Conservation (phyloP, 73 alveolate species). For the Paramecium sexaurelia region DNA sequence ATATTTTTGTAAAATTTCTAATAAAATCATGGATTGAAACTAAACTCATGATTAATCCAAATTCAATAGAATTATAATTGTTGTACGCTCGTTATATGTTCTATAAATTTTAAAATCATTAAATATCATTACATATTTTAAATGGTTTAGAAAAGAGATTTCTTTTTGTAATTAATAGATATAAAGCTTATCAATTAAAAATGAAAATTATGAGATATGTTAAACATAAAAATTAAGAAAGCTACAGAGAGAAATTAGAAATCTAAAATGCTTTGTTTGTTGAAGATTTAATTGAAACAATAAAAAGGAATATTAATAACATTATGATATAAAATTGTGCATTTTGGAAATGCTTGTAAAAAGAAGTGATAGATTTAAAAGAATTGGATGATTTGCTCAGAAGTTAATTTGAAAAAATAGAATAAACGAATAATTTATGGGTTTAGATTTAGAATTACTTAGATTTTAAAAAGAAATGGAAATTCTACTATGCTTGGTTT, state of each 20-base stretch:
- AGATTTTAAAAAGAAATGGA: conserved; percentile 63
- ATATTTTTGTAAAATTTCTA: conserved; percentile 32
- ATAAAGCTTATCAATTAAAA: background rate
- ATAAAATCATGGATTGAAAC: conserved; percentile 58
- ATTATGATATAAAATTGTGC: conserved; percentile 32
- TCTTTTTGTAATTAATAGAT: background rate
- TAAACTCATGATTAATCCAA: background rate
- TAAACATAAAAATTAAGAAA: conserved; percentile 36
- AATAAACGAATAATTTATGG: conserved; percentile 51
- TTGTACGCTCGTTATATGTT: conserved; percentile 47
- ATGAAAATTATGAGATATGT: background rate
- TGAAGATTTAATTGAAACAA: conserved; percentile 43
- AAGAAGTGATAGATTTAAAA: conserved; percentile 14
- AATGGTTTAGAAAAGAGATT: conserved; percentile 41
- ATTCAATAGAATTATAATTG: background rate
- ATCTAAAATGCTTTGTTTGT: conserved; percentile 13
- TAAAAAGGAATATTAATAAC: background rate
- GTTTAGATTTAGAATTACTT: background rate
- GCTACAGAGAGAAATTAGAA: conserved; percentile 54
- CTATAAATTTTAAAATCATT: conserved; percentile 47
- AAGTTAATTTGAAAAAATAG: background rate
- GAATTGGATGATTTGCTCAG: conserved; percentile 47
- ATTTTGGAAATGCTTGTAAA: conserved; percentile 55
- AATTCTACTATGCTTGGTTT: conserved; percentile 64
- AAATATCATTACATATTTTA: conserved; percentile 29